These are phyloP conservation scores for Rugiboletus extremiorientalis DNA, from an alignment of 1,284 basidiomycete genomes.

Conservation along the genomic window DNA sequence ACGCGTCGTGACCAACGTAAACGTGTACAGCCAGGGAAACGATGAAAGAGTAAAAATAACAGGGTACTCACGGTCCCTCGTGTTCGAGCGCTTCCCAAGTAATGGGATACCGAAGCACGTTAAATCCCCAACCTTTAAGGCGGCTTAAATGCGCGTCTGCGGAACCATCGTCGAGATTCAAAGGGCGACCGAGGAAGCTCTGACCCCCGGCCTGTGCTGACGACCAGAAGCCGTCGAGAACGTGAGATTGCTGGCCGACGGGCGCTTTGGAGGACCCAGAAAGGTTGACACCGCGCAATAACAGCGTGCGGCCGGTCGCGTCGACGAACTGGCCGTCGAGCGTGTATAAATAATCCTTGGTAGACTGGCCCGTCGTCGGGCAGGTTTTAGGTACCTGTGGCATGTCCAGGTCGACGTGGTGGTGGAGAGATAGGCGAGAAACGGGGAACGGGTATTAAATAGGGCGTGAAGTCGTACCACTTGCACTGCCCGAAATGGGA, in stretches of 20 bases:
- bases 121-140: constrained; percentile 92
- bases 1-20: neutral
- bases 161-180: constrained; percentile 81
- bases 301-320: constrained; percentile 75
- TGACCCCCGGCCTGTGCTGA: constrained; percentile 72
- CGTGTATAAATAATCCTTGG: constrained; percentile 60
- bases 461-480: constrained; percentile 19
- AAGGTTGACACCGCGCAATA: constrained; percentile 92
- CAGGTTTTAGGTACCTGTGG: constrained; percentile 22
- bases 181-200: constrained; percentile 74
- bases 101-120: constrained; percentile 88
- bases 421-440: neutral
- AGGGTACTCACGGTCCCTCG: constrained; percentile 72
- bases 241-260: constrained; percentile 62
- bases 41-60: neutral
- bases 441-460: neutral
- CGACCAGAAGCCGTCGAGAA: constrained; percentile 87
- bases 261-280: constrained; percentile 89
- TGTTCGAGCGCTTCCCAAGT: constrained; percentile 97
- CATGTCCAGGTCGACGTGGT: constrained; percentile 14
- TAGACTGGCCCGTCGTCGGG: constrained; percentile 15
- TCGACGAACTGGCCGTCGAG: constrained; percentile 81
- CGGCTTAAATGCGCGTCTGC: constrained; percentile 89
- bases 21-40: too few relatives aligned
- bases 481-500: constrained; percentile 14